These are phyloP conservation scores for Meripilus lineatus DNA, from an alignment of 1,284 basidiomycete genomes.

Conservation along the genomic window DNA sequence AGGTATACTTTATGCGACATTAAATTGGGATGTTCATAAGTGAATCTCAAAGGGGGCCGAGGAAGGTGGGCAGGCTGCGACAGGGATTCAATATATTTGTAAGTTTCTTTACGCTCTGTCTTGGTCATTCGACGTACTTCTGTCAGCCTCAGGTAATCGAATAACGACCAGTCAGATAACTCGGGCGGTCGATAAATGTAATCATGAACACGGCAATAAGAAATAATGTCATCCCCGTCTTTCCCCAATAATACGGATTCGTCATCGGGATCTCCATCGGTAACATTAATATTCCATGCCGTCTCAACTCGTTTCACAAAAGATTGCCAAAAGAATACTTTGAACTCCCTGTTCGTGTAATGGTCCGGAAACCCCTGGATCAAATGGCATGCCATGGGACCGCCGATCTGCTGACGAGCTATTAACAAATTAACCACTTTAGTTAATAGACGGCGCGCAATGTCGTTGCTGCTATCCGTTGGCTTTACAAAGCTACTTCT, in stretches of 20 bases:
- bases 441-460: slow-evolving; percentile 7
- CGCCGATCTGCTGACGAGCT: slow-evolving; percentile 27
- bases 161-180: slow-evolving; percentile 6
- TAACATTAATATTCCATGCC: background rate
- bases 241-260: too few relatives aligned
- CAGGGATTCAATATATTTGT: too few relatives aligned
- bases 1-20: slow-evolving; percentile 5
- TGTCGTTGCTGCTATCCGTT: background rate
- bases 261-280: too few relatives aligned
- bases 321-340: slow-evolving; percentile 22
- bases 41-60: too few relatives aligned
- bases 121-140: background rate
- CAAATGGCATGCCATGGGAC: slow-evolving; percentile 26
- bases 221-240: too few relatives aligned
- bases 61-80: too few relatives aligned
- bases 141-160: slow-evolving; percentile 6
- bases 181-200: slow-evolving; percentile 9
- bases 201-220: slow-evolving; percentile 1
- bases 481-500: slow-evolving; percentile 16
- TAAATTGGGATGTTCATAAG: slow-evolving; percentile 1
- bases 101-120: background rate
- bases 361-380: slow-evolving; percentile 28
- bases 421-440: slow-evolving; percentile 24
- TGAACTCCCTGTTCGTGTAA: slow-evolving; percentile 25
- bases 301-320: slow-evolving; percentile 12